Evolutionary conservation across 306 rosid species (phyloP).

Genomic region (Dalbergia cultrata): DNA sequence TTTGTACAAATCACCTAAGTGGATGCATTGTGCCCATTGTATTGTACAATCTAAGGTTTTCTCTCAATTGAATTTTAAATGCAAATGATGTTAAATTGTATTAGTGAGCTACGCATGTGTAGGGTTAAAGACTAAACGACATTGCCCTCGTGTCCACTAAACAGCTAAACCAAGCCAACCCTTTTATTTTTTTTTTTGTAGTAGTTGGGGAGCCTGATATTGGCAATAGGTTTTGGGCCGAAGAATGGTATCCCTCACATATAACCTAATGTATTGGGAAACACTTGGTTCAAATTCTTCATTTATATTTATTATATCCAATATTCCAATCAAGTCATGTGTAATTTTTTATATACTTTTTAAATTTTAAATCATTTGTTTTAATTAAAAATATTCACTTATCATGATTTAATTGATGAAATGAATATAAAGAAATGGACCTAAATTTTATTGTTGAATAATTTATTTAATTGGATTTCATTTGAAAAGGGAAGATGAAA

Average conservation of each 20-base stretch:
- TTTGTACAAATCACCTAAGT: conserved; percentile 16
- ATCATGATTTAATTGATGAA: no score
- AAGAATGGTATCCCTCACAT: conserved; percentile 21
- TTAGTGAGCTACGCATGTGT: neutral
- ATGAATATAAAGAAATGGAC: no score
- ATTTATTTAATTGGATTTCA: neutral
- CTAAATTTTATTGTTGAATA: no score
- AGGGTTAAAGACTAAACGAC: conserved; percentile 3
- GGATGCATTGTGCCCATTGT: neutral
- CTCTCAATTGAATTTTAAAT: neutral
- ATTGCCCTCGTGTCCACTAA: conserved; percentile 31
- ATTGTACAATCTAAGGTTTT: neutral
- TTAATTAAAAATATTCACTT: no score
- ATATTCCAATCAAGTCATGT: no score
- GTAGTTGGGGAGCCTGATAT: conserved; percentile 39
- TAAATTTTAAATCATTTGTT: no score
- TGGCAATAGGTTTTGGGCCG: conserved; percentile 12
- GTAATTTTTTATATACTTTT: no score
- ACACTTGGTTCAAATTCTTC: no score
- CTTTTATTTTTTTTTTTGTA: conserved; percentile 1
- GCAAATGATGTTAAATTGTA: neutral
- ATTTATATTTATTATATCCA: no score
- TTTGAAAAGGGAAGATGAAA: neutral
- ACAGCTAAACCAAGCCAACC: conserved; percentile 2
- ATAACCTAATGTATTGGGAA: neutral